Evolutionary conservation across 2,329 filamentous ascomycete genomes (phyloP), one percentile per base, ranked within the genome.

Genomic region (Colletotrichum spinosum): DNA sequence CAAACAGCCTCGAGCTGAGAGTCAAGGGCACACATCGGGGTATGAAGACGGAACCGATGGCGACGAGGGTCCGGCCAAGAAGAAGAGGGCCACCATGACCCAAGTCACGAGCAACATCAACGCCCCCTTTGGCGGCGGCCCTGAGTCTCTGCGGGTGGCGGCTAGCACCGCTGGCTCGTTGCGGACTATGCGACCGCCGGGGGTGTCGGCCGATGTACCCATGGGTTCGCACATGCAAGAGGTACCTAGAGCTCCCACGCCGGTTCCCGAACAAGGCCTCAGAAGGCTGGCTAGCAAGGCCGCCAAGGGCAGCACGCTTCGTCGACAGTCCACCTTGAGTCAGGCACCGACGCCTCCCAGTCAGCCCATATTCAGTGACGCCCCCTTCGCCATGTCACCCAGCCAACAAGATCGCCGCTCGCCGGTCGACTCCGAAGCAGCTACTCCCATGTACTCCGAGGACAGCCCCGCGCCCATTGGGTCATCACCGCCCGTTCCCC

Each of bases 91-190:
- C 39, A 96, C 93, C 73, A 87, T 91, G 33, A 93, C 88, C 17
- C 87, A 90, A 73, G 87, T 90, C 11, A 88, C 92, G 68, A 90
- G 89, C 79, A 88, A 88, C n/a, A 89, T 90, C 55, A 90, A 88
- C 70, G 87, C 85, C 67, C 88, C 87, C 25, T 92, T 97, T 71
- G 92, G 90, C 55, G 85, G 87, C 44, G 89, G 89, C 37, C 87
- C 89, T 9, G 93, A 96, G 53, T 97, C 93, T 4, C 82, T 98
- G 34, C 88, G 94, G 53, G 93, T 97, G n/a, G 90, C 92, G 66
- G 95, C 95, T 51, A 97, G 93, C 75, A 97, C 92, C 13, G 91
- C 94, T 49, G 93, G 93, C 46, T 97, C 94, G 6, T 84, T 98
- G 64, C 91, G 95, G 48, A 90, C 90, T 52, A 92, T 97, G 76